Evolutionary conservation across 208 protist genomes (phyloP).

Genomic region (Leishmania braziliensis): DNA sequence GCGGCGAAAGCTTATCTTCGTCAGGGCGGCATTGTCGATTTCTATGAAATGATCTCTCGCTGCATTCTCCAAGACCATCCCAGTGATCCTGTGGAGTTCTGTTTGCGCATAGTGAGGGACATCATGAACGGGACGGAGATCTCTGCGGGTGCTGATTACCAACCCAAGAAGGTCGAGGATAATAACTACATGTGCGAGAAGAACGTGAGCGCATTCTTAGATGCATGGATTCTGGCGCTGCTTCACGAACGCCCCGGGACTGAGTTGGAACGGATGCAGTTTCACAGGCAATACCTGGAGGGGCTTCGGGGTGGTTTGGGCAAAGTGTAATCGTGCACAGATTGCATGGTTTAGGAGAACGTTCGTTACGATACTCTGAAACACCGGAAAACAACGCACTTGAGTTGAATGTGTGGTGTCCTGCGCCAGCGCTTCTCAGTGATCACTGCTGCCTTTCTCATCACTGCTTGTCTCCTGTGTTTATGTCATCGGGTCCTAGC

Average conservation of each 20-base stretch:
- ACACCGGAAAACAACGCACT: background rate
- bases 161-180: constrained; percentile 72
- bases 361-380: background rate
- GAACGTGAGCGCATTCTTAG: constrained; percentile 83
- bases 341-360: background rate
- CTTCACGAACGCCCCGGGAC: constrained; percentile 64
- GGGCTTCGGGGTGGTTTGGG: constrained; percentile 19
- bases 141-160: constrained; percentile 43
- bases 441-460: background rate
- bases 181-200: constrained; percentile 79
- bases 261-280: constrained; percentile 70
- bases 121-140: constrained; percentile 66
- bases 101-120: constrained; percentile 63
- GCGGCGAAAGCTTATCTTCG: constrained; percentile 88
- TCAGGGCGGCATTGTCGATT: constrained; percentile 80
- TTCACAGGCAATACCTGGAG: constrained; percentile 85
- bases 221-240: constrained; percentile 88
- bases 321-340: background rate
- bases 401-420: background rate
- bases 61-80: constrained; percentile 75
- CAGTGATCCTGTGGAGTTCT: constrained; percentile 49
- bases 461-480: background rate
- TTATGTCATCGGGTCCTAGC: background rate
- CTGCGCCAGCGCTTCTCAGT: background rate
- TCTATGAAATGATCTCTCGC: constrained; percentile 89